phyloP scores from a whole-genome alignment of 2,329 filamentous ascomycete genomes.

The Clarireedia monteithiana region DNA sequence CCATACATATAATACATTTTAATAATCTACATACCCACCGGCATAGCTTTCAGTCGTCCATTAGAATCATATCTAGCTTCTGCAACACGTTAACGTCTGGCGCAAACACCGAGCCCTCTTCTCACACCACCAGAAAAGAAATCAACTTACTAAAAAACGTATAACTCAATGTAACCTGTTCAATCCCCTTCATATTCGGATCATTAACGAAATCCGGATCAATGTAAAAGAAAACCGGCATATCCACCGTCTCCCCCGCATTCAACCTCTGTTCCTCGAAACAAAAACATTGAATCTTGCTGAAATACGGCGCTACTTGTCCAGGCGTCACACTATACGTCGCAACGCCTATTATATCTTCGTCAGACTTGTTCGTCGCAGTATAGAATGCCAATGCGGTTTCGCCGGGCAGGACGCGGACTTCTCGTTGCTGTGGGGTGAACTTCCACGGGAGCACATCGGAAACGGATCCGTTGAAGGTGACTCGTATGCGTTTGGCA shows the following conservation, averaged over 20 bases:
- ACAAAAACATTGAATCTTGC: constrained; percentile 99
- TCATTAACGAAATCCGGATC: constrained; percentile 93
- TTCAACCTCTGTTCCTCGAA: constrained; percentile 95
- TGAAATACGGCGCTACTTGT: constrained; percentile 95
- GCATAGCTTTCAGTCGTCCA: constrained; percentile 47
- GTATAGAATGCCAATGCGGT: constrained; percentile 97
- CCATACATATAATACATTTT: too few relatives aligned
- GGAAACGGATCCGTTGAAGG: constrained; percentile 91
- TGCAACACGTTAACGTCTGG: constrained; percentile 29
- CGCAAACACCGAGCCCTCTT: not conserved
- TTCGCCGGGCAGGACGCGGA: constrained; percentile 89
- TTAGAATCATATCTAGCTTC: constrained; percentile 81
- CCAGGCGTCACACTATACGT: constrained; percentile 96
- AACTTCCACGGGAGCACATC: constrained; percentile 98
- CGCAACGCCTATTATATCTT: constrained; percentile 95
- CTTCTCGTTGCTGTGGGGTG: constrained; percentile 90
- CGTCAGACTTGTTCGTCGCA: constrained; percentile 80
- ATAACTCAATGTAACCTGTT: constrained; percentile 93
- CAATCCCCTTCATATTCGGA: constrained; percentile 84
- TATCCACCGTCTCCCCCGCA: constrained; percentile 94
- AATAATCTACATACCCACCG: constrained; percentile 5
- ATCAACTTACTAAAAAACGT: constrained; percentile 90
- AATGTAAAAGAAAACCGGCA: constrained; percentile 99
- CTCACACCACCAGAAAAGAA: not conserved
- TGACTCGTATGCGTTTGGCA: constrained; percentile 83